Base-by-base conservation (phyloP, 148 eudicot genomes). In the Fallopia convolvulus region DNA sequence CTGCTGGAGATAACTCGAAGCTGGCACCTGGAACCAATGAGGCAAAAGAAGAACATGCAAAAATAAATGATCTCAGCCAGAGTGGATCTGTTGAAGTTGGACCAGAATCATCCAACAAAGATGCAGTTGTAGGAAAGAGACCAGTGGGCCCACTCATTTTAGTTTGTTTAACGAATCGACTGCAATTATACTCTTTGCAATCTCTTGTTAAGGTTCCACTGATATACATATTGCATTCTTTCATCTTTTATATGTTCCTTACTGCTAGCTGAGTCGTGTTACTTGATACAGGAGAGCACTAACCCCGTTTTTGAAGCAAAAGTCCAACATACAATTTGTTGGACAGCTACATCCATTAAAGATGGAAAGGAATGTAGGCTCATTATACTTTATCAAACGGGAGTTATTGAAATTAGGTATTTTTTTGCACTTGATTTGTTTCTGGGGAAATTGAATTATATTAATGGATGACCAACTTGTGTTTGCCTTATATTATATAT, bases 321-420 rank as follows among this genome's bases (percentile, higher is more conserved):
- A 61, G 97, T 91, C 80, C 83, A 10, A 58, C 85, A 89, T 80
- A 79, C 87, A 63, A 85, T 88, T 83, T 86, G 87, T 74, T 93
- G 97, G 97, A 83, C 89, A 13, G 30, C 90, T 75, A 76, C 84
- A 74, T 80, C 87, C 77, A 87, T 83, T 87, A 85, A 82, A 86
- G 83, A 87, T 78, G 92, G 80, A 55, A 83, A 82, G 79, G 83
- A 75, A 56, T 74, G 72, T 80, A 92, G 88, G 72, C 74, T 96
- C 77, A 82, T 96, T 80, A 33, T 93, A 75, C 83, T 93, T 48
- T 91, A 93, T 89, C 86, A 90, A 78, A 89, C 81, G 78, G 99
- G 98, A 75, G 78, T 84, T 52, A 81, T 96, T 75, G 98, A 96
- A 80, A 82, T 93, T 61, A 93, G 99, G 99, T 95, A 68, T 68